Percentiles rank a stretch among this genome's conserved stretches.
Evolutionary conservation across 2,329 filamentous ascomycete species (phyloP).

Genomic region (Exophiala spinifera): DNA sequence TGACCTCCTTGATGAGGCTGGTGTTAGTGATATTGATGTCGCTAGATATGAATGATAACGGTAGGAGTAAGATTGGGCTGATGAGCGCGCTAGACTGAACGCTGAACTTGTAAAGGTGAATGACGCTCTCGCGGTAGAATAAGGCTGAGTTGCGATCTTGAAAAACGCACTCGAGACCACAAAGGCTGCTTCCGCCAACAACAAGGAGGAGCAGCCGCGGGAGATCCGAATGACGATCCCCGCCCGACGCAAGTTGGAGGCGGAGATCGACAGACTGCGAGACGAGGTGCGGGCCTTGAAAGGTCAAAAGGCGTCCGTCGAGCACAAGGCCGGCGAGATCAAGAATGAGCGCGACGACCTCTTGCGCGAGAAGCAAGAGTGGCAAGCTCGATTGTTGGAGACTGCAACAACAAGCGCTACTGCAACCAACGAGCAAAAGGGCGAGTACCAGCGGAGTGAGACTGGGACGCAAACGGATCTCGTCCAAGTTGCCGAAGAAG

Average conservation of each 20-base stretch:
- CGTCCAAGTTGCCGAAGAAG: too few relatives aligned
- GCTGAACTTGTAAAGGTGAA: background rate
- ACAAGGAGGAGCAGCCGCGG: background rate
- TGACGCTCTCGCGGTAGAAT: background rate
- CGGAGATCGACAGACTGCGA: background rate
- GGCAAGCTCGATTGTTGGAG: background rate
- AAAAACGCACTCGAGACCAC: too few relatives aligned
- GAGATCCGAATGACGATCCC: background rate
- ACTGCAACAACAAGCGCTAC: background rate
- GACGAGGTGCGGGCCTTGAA: background rate
- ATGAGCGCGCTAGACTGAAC: background rate
- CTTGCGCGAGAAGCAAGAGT: background rate
- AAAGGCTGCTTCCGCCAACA: background rate
- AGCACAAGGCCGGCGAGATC: background rate
- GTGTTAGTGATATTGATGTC: too few relatives aligned
- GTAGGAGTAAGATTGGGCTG: background rate
- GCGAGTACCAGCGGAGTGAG: too few relatives aligned
- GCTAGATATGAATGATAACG: too few relatives aligned
- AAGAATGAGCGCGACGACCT: background rate
- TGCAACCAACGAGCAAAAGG: background rate
- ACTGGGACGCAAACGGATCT: too few relatives aligned
- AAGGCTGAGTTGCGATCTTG: too few relatives aligned
- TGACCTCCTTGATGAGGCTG: too few relatives aligned
- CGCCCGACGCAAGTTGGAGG: background rate
- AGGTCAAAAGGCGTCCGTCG: background rate